Conservation (phyloP, 2,329 filamentous ascomycete species). For the Aspergillus ochraceus region DNA sequence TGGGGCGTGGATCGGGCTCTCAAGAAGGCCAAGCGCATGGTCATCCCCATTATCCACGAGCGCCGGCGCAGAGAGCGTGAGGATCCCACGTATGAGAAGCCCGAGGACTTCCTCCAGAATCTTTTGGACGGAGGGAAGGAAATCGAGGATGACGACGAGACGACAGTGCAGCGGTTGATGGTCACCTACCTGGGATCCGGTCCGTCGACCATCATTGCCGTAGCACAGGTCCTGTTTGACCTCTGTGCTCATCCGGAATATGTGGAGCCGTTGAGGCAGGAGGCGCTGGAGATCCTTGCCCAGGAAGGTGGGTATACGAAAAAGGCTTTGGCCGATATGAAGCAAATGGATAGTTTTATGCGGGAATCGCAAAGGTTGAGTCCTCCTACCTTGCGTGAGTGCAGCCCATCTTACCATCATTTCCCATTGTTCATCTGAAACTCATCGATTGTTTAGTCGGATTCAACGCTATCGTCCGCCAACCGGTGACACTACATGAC, state of each 20-base stretch:
- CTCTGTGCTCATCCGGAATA: slow-evolving; percentile 21
- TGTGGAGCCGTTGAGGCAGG: slow-evolving; percentile 18
- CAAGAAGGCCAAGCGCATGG: neutral
- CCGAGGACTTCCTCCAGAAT: neutral
- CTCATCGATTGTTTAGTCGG: slow-evolving; percentile 13
- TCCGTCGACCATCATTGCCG: slow-evolving; percentile 16
- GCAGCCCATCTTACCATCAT: too few relatives aligned
- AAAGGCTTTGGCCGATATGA: slow-evolving; percentile 12
- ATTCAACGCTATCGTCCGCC: slow-evolving; percentile 17
- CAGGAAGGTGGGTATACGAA: slow-evolving; percentile 17
- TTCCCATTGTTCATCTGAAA: too few relatives aligned
- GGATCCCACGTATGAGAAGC: neutral
- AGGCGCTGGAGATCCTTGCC: slow-evolving; percentile 13
- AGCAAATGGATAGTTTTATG: slow-evolving; percentile 23
- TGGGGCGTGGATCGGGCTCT: neutral
- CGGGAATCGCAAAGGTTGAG: slow-evolving; percentile 23
- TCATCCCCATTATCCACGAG: neutral
- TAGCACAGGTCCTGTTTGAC: slow-evolving; percentile 19
- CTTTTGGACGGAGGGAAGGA: neutral
- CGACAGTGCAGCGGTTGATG: slow-evolving; percentile 16
- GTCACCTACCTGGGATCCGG: slow-evolving; percentile 13
- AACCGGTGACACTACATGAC: slow-evolving; percentile 21
- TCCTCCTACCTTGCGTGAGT: slow-evolving; percentile 16
- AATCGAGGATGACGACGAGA: slow-evolving; percentile 8
- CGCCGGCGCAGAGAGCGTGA: neutral